A percentile compares a stretch with the other conserved stretches of the same genome.
Conservation (phyloP, 306 rosid genomes). For the Boehmeria nivea region DNA sequence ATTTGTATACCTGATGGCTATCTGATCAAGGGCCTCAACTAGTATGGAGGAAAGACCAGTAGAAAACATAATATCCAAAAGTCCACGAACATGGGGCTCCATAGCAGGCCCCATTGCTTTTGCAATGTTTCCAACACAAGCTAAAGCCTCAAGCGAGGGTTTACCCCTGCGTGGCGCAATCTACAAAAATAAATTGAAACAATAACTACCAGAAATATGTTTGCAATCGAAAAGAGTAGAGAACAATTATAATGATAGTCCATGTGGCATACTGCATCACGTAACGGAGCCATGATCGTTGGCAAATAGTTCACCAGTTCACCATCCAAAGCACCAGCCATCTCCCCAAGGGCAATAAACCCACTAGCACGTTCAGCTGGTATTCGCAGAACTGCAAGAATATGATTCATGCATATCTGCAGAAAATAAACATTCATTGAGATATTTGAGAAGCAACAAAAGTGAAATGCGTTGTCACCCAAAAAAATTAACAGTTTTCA, state of each 20-base stretch:
- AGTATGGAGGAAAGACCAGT: constrained; percentile 86
- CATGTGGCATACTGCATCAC: constrained; percentile 74
- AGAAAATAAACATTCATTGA: constrained; percentile 29
- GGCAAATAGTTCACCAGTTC: constrained; percentile 87
- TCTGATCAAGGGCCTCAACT: constrained; percentile 87
- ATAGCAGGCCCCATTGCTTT: constrained; percentile 87
- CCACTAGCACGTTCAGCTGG: constrained; percentile 99
- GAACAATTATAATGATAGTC: constrained; percentile 12
- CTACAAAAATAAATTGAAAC: constrained; percentile 34
- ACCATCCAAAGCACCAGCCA: constrained; percentile 98
- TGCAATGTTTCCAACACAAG: constrained; percentile 98
- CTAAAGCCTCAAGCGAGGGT: constrained; percentile 95
- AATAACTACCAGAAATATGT: constrained; percentile 21
- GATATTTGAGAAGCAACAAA: constrained; percentile 19
- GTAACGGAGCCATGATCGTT: constrained; percentile 73
- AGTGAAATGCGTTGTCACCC: constrained; percentile 1
- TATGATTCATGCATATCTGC: constrained; percentile 99
- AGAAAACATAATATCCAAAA: constrained; percentile 87
- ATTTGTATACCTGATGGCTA: constrained; percentile 51
- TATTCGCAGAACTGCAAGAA: constrained; percentile 78
- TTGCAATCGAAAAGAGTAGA: constrained; percentile 3
- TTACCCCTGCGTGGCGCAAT: constrained; percentile 96
- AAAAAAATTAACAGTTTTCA: not conserved
- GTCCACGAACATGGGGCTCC: constrained; percentile 89
- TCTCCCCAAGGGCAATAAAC: constrained; percentile 97